phyloP scores from a whole-genome alignment of 208 protist genomes.

The Porcisia hertigi region DNA sequence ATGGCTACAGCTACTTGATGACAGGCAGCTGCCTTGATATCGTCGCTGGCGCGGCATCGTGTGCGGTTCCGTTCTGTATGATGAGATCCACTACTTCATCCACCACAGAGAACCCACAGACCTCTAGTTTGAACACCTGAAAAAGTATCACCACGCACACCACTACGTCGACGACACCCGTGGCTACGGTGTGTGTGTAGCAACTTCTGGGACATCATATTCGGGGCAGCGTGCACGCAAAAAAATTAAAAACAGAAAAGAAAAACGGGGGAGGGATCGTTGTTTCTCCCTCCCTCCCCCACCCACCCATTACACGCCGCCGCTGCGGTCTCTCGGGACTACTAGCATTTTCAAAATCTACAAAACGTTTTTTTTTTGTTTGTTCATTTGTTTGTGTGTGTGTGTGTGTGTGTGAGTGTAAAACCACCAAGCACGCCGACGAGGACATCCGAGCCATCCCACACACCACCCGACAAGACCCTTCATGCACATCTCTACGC shows the following conservation, averaged over 20 bases:
- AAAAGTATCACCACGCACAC: slow-evolving; percentile 62
- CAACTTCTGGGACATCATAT: slow-evolving; percentile 60
- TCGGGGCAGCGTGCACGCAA: slow-evolving; percentile 33
- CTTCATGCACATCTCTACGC: too few species aligned
- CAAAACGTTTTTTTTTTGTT: too few species aligned
- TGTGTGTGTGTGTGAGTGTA: too few species aligned
- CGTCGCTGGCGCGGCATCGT: slow-evolving; percentile 34
- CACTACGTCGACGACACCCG: slow-evolving; percentile 51
- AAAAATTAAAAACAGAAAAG: slow-evolving; percentile 26
- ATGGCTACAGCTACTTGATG: slow-evolving; percentile 27
- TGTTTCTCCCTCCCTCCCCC: too few species aligned
- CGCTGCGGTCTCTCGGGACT: too few species aligned
- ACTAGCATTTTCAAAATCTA: too few species aligned
- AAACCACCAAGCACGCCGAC: too few species aligned
- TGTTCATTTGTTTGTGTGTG: too few species aligned
- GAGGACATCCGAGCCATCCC: too few species aligned
- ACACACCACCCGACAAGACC: too few species aligned
- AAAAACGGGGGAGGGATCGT: too few species aligned
- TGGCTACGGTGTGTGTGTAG: slow-evolving; percentile 49
- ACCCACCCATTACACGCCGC: too few species aligned
- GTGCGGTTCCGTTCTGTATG: slow-evolving; percentile 49
- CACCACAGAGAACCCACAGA: slow-evolving; percentile 43
- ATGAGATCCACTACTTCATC: slow-evolving; percentile 52
- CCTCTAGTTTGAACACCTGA: slow-evolving; percentile 51
- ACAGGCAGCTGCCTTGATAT: slow-evolving; percentile 49